Evolutionary conservation across 108 stramenopile genomes (phyloP).

Genomic region (Cyclostephanos tholiformis): DNA sequence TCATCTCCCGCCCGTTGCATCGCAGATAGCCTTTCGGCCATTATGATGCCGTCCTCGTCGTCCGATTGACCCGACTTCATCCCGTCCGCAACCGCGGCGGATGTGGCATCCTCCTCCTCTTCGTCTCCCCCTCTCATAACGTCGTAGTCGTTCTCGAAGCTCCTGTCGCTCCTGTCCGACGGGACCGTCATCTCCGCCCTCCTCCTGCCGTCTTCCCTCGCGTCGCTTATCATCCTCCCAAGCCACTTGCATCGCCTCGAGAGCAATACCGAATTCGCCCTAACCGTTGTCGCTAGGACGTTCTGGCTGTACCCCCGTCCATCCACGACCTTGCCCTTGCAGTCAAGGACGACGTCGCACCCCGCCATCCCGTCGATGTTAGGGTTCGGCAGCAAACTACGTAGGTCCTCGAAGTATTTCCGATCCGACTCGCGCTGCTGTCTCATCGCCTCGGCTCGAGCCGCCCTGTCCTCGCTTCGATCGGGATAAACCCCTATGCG

Average conservation of each 20-base stretch:
- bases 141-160: slow-evolving; percentile 31
- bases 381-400: slow-evolving; percentile 54
- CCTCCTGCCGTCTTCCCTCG: slow-evolving; percentile 44
- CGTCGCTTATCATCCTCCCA: slow-evolving; percentile 53
- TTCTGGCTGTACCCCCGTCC: slow-evolving; percentile 72
- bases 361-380: slow-evolving; percentile 21
- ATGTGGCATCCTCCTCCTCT: slow-evolving; percentile 28
- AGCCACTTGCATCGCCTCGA: slow-evolving; percentile 78
- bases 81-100: background rate
- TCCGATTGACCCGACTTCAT: slow-evolving; percentile 41
- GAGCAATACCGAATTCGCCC: slow-evolving; percentile 65
- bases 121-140: slow-evolving; percentile 11
- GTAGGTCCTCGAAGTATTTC: slow-evolving; percentile 66
- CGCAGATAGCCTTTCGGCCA: background rate
- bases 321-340: slow-evolving; percentile 67
- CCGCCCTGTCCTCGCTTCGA: slow-evolving; percentile 41
- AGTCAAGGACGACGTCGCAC: slow-evolving; percentile 75
- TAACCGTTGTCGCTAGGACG: slow-evolving; percentile 57
- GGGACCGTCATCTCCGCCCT: slow-evolving; percentile 39
- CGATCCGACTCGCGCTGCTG: slow-evolving; percentile 70
- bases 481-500: slow-evolving; percentile 63
- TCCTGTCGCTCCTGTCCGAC: slow-evolving; percentile 27
- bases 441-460: slow-evolving; percentile 46
- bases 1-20: slow-evolving; percentile 19
- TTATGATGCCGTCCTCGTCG: slow-evolving; percentile 57